phyloP scores from a whole-genome alignment of 306 rosid genomes.

The Adenanthera pavonina region DNA sequence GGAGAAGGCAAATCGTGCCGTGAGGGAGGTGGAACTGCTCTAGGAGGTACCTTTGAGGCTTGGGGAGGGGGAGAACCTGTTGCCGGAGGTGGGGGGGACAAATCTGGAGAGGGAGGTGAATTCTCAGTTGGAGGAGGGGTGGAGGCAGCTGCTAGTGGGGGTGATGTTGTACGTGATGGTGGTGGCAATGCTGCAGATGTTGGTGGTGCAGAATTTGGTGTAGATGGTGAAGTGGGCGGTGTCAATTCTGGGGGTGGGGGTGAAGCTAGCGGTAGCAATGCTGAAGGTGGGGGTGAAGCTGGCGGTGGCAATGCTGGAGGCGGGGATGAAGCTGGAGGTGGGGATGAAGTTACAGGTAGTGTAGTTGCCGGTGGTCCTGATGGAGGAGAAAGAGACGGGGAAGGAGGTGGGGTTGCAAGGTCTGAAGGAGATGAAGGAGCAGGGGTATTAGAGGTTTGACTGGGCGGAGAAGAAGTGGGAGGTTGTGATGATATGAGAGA shows the following conservation, averaged over 20 bases:
- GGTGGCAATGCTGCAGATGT: constrained; percentile 47
- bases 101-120: constrained; percentile 54
- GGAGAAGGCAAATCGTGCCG: constrained; percentile 48
- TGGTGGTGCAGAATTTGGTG: constrained; percentile 50
- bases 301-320: constrained; percentile 33
- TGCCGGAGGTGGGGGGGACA: constrained; percentile 57
- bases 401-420: constrained; percentile 43
- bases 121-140: constrained; percentile 54
- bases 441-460: constrained; percentile 49
- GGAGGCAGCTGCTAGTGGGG: constrained; percentile 21
- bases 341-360: constrained; percentile 23
- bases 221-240: constrained; percentile 34
- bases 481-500: constrained; percentile 52
- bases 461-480: constrained; percentile 42
- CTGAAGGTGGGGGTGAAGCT: constrained; percentile 27
- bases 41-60: constrained; percentile 55
- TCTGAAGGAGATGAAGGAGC: constrained; percentile 51
- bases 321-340: constrained; percentile 36
- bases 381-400: constrained; percentile 54
- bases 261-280: constrained; percentile 31
- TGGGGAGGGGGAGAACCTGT: constrained; percentile 64
- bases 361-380: not conserved
- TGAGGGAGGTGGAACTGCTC: constrained; percentile 58
- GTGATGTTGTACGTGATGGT: constrained; percentile 38
- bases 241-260: constrained; percentile 32